phyloP scores from a whole-genome alignment of 140 eudicot genomes.

The Ambrosia hybrid region DNA sequence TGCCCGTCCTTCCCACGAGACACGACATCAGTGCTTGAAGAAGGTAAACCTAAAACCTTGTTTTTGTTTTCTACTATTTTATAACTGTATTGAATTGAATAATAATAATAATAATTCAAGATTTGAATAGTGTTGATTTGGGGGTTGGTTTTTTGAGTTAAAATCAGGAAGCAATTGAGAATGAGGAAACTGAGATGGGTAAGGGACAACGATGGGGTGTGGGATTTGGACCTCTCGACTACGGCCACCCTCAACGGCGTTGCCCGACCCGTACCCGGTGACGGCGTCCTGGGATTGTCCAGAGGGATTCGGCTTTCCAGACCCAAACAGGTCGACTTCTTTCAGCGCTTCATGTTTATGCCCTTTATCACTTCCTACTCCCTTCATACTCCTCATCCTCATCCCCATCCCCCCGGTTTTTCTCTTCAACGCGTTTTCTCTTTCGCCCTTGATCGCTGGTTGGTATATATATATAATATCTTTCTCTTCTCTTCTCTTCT shows the following conservation, averaged over 20 bases:
- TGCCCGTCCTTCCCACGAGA: too few species aligned
- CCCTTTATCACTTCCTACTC: slow-evolving; percentile 79
- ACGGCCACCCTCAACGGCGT: slow-evolving; percentile 69
- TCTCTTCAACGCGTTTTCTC: slow-evolving; percentile 65
- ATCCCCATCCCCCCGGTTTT: too few species aligned
- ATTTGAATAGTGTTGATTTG: too few species aligned
- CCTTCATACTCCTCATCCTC: slow-evolving; percentile 16
- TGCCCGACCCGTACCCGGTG: slow-evolving; percentile 70
- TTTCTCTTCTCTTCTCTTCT: too few species aligned
- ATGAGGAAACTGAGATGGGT: slow-evolving; percentile 89
- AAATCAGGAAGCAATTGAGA: too few species aligned
- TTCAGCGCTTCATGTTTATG: slow-evolving; percentile 77
- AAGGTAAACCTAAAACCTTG: too few species aligned
- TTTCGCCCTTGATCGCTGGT: slow-evolving; percentile 57
- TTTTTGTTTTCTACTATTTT: too few species aligned
- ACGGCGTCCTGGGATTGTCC: slow-evolving; percentile 58
- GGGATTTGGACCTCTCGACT: slow-evolving; percentile 88
- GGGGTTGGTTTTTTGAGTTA: too few species aligned
- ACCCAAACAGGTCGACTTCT: slow-evolving; percentile 76
- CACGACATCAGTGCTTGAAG: too few species aligned
- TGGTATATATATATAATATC: too few species aligned
- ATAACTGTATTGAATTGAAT: too few species aligned
- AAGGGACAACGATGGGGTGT: slow-evolving; percentile 60
- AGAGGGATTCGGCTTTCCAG: slow-evolving; percentile 76
- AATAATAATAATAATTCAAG: too few species aligned